Evolutionary conservation across 2,329 filamentous ascomycete genomes (phyloP).

Genomic region (Canariomyces notabilis): DNA sequence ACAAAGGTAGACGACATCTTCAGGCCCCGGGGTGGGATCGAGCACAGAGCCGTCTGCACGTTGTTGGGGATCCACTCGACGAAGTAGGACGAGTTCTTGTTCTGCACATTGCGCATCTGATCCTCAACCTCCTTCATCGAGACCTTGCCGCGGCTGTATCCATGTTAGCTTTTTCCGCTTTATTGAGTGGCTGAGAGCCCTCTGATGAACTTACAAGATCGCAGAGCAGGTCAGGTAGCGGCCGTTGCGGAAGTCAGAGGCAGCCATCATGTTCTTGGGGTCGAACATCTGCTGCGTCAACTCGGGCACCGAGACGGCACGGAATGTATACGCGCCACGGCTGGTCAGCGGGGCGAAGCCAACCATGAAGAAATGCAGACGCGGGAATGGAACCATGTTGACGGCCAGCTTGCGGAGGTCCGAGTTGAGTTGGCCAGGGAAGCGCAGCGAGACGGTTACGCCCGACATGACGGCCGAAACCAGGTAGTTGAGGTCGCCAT

Average conservation of each 20-base stretch:
- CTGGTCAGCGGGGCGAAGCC: slow-evolving; percentile 98
- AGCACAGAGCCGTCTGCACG: slow-evolving; percentile 98
- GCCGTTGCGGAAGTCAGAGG: slow-evolving; percentile 98
- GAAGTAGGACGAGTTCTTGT: slow-evolving; percentile 99
- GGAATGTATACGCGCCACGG: slow-evolving; percentile 81
- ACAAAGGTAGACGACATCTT: slow-evolving; percentile 99
- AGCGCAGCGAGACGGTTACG: slow-evolving; percentile 96
- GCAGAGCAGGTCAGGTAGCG: slow-evolving; percentile 99
- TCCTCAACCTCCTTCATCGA: slow-evolving; percentile 99
- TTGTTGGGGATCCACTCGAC: slow-evolving; percentile 99
- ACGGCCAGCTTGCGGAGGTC: slow-evolving; percentile 98
- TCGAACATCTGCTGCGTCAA: slow-evolving; percentile 99
- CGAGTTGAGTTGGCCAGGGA: slow-evolving; percentile 99
- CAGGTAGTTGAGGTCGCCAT: slow-evolving; percentile 98
- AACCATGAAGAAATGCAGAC: slow-evolving; percentile 99
- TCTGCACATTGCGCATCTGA: slow-evolving; percentile 99
- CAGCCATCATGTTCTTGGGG: slow-evolving; percentile 99
- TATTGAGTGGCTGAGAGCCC: neutral
- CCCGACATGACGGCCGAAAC: slow-evolving; percentile 99
- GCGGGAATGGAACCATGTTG: slow-evolving; percentile 99
- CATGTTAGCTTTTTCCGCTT: slow-evolving; percentile 29
- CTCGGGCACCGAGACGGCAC: slow-evolving; percentile 94
- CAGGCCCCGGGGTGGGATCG: slow-evolving; percentile 92
- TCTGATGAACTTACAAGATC: slow-evolving; percentile 67
- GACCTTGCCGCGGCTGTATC: slow-evolving; percentile 83